Conservation (phyloP, 176 grass and related monocot species). For the Phragmites australis region DNA sequence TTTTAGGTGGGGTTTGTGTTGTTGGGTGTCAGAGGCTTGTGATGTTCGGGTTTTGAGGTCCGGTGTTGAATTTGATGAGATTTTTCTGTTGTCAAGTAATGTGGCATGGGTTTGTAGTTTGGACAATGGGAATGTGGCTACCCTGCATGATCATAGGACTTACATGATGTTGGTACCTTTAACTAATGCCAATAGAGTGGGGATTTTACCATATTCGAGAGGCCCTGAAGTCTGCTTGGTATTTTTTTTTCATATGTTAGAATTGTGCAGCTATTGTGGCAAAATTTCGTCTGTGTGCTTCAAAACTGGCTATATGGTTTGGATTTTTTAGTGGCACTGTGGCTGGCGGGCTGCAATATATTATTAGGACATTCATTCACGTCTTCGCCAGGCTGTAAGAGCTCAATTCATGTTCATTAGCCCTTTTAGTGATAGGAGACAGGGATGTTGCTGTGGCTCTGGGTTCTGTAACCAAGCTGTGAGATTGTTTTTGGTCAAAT, state of each 20-base stretch:
- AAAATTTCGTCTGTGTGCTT: neutral
- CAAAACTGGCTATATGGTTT: neutral
- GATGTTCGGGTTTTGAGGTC: constrained; percentile 1
- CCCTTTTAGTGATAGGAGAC: neutral
- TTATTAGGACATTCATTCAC: neutral
- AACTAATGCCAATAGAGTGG: neutral
- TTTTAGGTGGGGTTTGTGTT: neutral
- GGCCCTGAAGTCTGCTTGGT: neutral
- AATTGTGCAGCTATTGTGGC: neutral
- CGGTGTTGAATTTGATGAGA: neutral
- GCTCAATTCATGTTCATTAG: neutral
- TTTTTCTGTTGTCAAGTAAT: neutral
- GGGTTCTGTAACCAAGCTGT: neutral
- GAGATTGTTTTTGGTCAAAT: neutral
- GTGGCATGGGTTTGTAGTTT: neutral
- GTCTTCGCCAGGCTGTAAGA: neutral
- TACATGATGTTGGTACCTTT: neutral
- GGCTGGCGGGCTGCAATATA: neutral
- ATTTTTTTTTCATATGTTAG: neutral
- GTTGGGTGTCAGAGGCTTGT: neutral
- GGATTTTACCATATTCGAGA: neutral
- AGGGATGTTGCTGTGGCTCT: neutral
- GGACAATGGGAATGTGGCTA: constrained; percentile 29
- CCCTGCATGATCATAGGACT: neutral
- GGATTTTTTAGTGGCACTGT: neutral